Base-by-base conservation (phyloP, 805 yeast species). In the Candida maltosa region DNA sequence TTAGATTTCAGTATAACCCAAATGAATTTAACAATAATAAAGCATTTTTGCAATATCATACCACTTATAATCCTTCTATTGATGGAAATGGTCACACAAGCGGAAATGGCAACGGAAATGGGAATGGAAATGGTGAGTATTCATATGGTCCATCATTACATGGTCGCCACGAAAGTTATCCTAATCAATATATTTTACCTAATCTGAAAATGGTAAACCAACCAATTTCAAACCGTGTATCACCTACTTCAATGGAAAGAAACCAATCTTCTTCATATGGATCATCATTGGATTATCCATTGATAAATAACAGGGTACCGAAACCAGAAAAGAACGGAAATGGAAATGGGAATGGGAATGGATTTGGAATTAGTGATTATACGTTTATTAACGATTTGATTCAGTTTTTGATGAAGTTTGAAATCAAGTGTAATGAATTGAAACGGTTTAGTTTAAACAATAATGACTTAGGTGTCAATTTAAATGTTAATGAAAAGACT, bases 331-430 rank as follows among this genome's bases (percentile, higher is more conserved):
- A 10, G 10, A 10, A 10, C 7, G 23, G 23, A 7, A 21, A 21
- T 10, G 23, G 10, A 8, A 10, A 8, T 21, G 23, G 23, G 7
- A n/a, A n/a, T n/a, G n/a, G n/a, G n/a, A n/a, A n/a, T n/a, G 23
- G 23, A 8, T 21, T 21, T 21, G 28, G 20, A 7, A 22, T 23
- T 9, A 3, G 22, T n/a, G 39, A 35, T 11, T 30, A 30, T 16
- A 21, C 19, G 7, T 37, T 28, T 21, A 25, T 37, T 14, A 16
- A 34, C n/a, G 34, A 32, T 16, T 37, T 37, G 24, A 29, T 33
- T 24, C 30, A 37, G 24, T 37, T 37, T 29, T 26, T 37, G 17
- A 29, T 33, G 10, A 27, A 33, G 18, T 37, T 37, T 30, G 37
- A 37, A 26, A 27, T 19, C 7, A 32, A 29, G 26, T 37, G 29